Conservation (phyloP, 2,329 filamentous ascomycete genomes). For the Diaporthe amygdali region DNA sequence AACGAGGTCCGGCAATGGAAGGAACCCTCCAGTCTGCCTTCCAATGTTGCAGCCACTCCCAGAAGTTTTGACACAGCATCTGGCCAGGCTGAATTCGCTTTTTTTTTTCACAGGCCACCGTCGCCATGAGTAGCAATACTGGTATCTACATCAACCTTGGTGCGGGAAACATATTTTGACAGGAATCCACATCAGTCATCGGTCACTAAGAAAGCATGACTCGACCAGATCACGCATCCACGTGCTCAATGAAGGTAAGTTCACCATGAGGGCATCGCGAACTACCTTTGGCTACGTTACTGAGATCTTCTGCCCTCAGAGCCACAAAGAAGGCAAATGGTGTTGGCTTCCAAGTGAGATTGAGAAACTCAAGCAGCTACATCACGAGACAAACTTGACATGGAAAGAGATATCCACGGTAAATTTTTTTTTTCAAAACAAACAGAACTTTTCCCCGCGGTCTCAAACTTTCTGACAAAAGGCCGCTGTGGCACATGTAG, state of each 20-base stretch:
- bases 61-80: no score
- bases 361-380: background rate
- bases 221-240: background rate
- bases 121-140: background rate
- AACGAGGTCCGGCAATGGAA: no score
- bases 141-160: background rate
- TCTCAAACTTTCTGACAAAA: background rate
- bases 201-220: background rate
- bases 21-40: no score
- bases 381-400: no score
- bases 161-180: background rate
- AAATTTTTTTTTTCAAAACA: background rate
- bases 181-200: background rate
- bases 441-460: no score
- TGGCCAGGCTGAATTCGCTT: no score
- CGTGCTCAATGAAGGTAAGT: background rate
- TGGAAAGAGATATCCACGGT: background rate
- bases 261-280: no score
- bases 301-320: background rate
- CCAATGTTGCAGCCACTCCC: no score
- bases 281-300: no score
- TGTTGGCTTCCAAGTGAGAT: background rate
- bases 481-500: background rate
- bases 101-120: no score
- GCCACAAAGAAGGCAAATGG: background rate